Base-by-base conservation (phyloP, 306 rosid genomes). In the Adenanthera pavonina region DNA sequence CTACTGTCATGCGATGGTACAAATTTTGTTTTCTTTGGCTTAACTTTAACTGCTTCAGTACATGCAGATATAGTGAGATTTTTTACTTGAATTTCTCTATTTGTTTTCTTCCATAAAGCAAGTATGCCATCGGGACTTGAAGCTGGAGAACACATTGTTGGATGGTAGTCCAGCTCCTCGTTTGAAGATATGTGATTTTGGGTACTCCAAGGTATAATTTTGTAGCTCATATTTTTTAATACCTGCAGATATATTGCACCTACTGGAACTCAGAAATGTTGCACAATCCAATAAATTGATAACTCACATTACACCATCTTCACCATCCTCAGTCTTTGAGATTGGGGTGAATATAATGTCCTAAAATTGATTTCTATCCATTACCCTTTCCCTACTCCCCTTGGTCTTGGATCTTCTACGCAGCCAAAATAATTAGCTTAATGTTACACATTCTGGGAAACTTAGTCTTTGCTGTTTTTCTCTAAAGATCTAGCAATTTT, bases 171-270 rank as follows among this genome's bases (percentile, higher is more conserved):
- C 92, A 9, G 94, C 97, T 60, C 99, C 97, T 33, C 99, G 97
- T 60, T 85, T 95, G 83, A 95, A 95, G 84, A 91, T 95, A 72
- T 95, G 99, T 74, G 97, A 95, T 84, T 91, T 95, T 80, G 99
- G 99, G 78, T 93, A 93, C 89, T 93, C 98, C n/a, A 95, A 95
- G 97, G 98, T 93, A 85, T 66, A 49, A 25, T 53, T 78, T 9
- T 51, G 52, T 52, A 38, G 76, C 43, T 53, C 60, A 46, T 75
- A 69, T 14, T 12, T 72, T 33, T 44, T 73, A 65, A 74, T 57
- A 56, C 38, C 74, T 34, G 75, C 67, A 49, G 65, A 13, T 67
- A 70, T 19, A 36, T 51, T 59, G 72, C 34, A 8, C 65, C 6
- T 25, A 59, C 66, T 25, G 36, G 2, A 64, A 15, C 53, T 65